A percentile compares a stretch with the other conserved stretches of the same genome.
Evolutionary conservation across 148 eudicot genomes (phyloP).

Genomic region (Camellia lanceoleosa): DNA sequence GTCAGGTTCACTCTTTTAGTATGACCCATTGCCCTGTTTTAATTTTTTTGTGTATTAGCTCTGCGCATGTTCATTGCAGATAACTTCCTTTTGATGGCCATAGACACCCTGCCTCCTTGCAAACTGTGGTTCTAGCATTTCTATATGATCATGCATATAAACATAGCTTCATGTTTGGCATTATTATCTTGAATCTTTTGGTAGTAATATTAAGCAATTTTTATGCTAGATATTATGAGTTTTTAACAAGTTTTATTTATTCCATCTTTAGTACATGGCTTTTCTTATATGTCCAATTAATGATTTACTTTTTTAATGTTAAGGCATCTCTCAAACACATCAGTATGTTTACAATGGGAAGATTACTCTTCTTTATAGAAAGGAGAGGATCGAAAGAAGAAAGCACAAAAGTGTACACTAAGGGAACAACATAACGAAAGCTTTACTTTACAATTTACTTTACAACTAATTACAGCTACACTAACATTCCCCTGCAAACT

Average conservation of each 20-base stretch:
- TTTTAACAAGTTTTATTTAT: background rate
- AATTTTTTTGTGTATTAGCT: background rate
- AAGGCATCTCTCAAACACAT: background rate
- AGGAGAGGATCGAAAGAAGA: too few relatives aligned
- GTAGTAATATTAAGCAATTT: background rate
- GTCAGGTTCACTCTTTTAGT: background rate
- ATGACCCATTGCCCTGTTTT: background rate
- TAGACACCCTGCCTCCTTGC: background rate
- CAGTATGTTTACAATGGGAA: too few relatives aligned
- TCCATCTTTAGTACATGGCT: background rate
- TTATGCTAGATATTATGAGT: background rate
- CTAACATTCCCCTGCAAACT: too few relatives aligned
- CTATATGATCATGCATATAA: background rate
- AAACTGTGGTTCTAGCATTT: background rate
- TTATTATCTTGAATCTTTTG: background rate
- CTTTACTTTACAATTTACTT: too few relatives aligned
- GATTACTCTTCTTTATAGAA: too few relatives aligned
- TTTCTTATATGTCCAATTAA: background rate
- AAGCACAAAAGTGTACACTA: too few relatives aligned
- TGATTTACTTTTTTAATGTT: background rate
- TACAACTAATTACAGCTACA: too few relatives aligned
- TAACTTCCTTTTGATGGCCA: background rate
- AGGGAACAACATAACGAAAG: too few relatives aligned
- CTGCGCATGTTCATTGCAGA: background rate
- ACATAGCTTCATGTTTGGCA: background rate